Base-by-base conservation (phyloP, 371 early-diverging fungal species). In the Nematocida parisii region DNA sequence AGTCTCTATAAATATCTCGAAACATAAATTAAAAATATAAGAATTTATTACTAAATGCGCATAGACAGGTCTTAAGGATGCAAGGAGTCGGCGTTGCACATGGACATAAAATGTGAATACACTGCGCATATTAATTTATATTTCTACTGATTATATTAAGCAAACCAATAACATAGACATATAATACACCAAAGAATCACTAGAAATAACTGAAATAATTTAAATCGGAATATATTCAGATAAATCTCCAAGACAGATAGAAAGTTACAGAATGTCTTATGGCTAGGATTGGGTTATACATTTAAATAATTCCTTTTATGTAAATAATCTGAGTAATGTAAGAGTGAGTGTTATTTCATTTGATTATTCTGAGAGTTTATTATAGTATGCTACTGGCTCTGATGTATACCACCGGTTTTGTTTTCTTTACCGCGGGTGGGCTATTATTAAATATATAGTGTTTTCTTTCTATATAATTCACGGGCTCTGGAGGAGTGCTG, bases 1-100 rank as follows among this genome's bases (percentile, higher is more conserved):
- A 33, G 18, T 77, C 58, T 61, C 47, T 77, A 44, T 77, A 77
- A 40, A 77, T 67, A 18, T 77, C 80, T 60, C 57, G 50, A 66
- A 77, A 77, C 80, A 77, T 77, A 70, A 68, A 58, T 39, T 22
- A 60, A 77, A 77, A 67, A 27, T 52, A 33, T 33, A 40, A 6
- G 42, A 46, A 67, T 20, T 42, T 64, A 45, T n/a, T 33, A 15
- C n/a, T 42, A 42, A 42, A 50, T 50, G 52, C 52, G 33, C 33
- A 33, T 33, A 2, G 33, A 33, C 33, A 33, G 33, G 33, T 33
- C 33, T 33, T 33, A 33, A 54, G 55, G 3, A 15, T 18, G 55
- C 55, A 3, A 20, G 55, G 3, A 54, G 55, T 20, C 18, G 20
- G 55, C 55, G 55, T 20, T 54, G 55, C 55, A 54, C 55, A 54